Evolutionary conservation across 176 grass and related monocot genomes (phyloP).

Genomic region (Typha latifolia): DNA sequence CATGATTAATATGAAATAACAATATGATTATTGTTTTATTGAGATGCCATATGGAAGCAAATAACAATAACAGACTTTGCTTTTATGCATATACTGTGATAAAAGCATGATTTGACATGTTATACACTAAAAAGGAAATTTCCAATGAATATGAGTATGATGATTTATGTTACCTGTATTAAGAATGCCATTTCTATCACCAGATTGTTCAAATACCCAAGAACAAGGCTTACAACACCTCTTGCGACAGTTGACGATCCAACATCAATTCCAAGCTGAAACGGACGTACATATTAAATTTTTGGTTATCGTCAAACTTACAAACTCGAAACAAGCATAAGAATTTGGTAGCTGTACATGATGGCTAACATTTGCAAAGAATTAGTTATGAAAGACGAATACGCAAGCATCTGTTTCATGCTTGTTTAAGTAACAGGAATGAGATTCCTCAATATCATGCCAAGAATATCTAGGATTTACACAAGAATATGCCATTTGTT

Average conservation of each 20-base stretch:
- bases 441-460: too few species aligned
- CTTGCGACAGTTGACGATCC: conserved; percentile 83
- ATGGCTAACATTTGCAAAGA: too few species aligned
- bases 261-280: conserved; percentile 82
- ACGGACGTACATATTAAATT: not conserved
- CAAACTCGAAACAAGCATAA: not conserved
- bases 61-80: conserved; percentile 5
- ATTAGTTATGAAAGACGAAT: too few species aligned
- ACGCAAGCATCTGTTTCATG: too few species aligned
- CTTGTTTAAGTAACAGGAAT: too few species aligned
- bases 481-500: too few species aligned
- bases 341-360: not conserved
- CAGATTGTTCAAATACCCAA: conserved; percentile 89
- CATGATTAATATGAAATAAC: not conserved
- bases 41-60: not conserved
- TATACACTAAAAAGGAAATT: too few species aligned
- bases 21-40: not conserved
- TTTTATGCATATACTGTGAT: not conserved
- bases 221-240: conserved; percentile 84
- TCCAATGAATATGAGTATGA: not conserved
- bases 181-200: conserved; percentile 97
- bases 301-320: conserved; percentile 3
- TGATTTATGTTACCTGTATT: conserved; percentile 46
- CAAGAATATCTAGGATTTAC: too few species aligned
- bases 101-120: too few species aligned